These are phyloP conservation scores for Sordariomycetes sp. DNA, from an alignment of 2,329 filamentous ascomycete genomes.

Conservation along the genomic window DNA sequence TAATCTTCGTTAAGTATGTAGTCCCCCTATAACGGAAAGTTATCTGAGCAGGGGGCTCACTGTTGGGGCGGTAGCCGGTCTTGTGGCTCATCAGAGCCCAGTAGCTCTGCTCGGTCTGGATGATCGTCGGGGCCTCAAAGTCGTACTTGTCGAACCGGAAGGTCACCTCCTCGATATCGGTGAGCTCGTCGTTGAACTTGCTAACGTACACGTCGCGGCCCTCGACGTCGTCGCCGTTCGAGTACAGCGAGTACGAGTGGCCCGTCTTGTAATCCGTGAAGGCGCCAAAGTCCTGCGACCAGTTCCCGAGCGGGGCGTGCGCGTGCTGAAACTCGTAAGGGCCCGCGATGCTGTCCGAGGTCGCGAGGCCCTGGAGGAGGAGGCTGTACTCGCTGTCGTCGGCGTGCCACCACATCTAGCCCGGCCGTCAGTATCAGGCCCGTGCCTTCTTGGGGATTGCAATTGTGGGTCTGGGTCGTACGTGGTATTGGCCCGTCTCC, in stretches of 20 bases:
- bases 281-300: constrained; percentile 51
- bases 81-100: constrained; percentile 53
- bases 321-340: constrained; percentile 45
- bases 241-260: constrained; percentile 45
- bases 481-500: constrained; percentile 42
- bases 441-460: not conserved
- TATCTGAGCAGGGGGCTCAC: constrained; percentile 6
- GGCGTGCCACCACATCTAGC: constrained; percentile 49
- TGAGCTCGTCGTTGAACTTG: constrained; percentile 39
- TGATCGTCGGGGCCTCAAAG: constrained; percentile 47
- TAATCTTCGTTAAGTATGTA: not conserved
- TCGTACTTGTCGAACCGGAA: constrained; percentile 49
- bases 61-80: constrained; percentile 53
- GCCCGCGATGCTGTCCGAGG: constrained; percentile 37
- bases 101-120: constrained; percentile 49
- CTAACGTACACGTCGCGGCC: constrained; percentile 48
- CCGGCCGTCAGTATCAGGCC: not conserved
- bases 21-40: not conserved
- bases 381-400: constrained; percentile 46
- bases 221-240: constrained; percentile 43
- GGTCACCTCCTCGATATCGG: constrained; percentile 37
- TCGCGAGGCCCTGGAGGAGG: constrained; percentile 45
- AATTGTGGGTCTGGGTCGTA: constrained; percentile 14
- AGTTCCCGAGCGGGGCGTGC: constrained; percentile 45
- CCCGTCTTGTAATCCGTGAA: constrained; percentile 51